Percentiles rank a stretch among this genome's conserved stretches.
These are phyloP conservation scores for Citrus sp. DNA, from an alignment of 345 rosid species.

Conservation along the genomic window DNA sequence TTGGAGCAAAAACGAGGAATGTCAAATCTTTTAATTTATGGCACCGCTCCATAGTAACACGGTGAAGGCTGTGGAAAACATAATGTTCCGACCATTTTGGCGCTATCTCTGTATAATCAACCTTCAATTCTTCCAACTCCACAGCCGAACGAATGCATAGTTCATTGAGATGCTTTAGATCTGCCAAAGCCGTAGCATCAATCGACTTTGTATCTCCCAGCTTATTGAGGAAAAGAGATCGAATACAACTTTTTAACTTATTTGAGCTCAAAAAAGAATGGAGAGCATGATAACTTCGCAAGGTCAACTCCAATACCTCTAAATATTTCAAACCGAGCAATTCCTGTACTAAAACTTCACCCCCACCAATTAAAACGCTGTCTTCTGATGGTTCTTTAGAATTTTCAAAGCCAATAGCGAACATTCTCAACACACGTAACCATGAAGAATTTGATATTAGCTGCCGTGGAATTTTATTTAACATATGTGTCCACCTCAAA, in stretches of 20 bases:
- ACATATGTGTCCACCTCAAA: no score
- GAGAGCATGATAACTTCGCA: neutral
- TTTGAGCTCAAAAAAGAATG: neutral
- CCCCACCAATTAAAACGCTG: neutral
- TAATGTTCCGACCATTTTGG: neutral
- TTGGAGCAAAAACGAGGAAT: neutral
- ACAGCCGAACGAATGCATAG: neutral
- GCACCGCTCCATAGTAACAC: neutral
- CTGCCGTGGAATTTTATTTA: no score
- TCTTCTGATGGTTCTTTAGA: neutral
- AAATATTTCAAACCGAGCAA: constrained; percentile 6
- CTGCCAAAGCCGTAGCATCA: neutral
- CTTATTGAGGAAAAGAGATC: neutral
- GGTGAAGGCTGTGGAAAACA: neutral
- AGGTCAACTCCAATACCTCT: neutral
- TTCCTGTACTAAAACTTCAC: neutral
- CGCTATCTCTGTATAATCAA: neutral
- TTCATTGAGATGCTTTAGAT: neutral
- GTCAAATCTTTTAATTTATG: neutral
- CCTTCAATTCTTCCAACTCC: neutral
- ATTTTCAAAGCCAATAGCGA: accelerated
- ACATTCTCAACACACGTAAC: neutral
- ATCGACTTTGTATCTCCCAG: neutral
- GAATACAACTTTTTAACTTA: neutral
- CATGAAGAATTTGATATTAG: no score